Base-by-base conservation (phyloP, 2,329 filamentous ascomycete species). In the Claviceps sp. region DNA sequence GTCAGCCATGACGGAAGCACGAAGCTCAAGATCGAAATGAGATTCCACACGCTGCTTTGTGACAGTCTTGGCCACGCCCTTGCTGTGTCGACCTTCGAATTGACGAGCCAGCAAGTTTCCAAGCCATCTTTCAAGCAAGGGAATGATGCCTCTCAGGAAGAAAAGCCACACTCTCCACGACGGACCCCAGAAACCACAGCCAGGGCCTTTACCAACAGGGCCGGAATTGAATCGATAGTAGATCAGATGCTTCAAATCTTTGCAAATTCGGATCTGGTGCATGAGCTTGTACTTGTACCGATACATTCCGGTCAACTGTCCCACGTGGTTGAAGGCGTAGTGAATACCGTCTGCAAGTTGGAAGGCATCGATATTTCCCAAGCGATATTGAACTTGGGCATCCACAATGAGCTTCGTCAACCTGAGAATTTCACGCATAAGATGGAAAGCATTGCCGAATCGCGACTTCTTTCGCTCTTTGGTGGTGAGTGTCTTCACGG, bases 241-340 rank as follows among this genome's bases (percentile, higher is more conserved):
- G 58, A 98, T 97, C 55, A 98, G 73, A 78, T 98, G 93, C 79
- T 98, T 98, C 64, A 98, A 68, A 70, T 98, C 93, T 70, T 98
- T 98, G 76, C 93, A 98, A 0, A 93, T 95, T 60, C 93, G 88
- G 61, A 98, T 98, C 69, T 98, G 93, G 67, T 98, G 93, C 93
- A 98, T 98, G 52, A 98, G 77, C 76, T 98, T 98, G 75, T 98
- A 98, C 76, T 98, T 98, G 79, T 98, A 98, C 55, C 93, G 86
- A 71, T 98, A 98, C 93, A 98, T 98, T 66, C 93, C 93, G 16
- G 93, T 98, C 55, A 98, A 75, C 68, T 98, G 94, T 55, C 93
- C 93, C 52, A 98, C 93, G 61, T 98, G 93, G 70, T 98, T 98
- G 74, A 98, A 98, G 17, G 93, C 94, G 61, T 98, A 98, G n/a